Percentiles rank a stretch among this genome's conserved stretches.
These are phyloP conservation scores for Blastobotrys americana DNA, from an alignment of 805 yeast species.

Conservation along the genomic window DNA sequence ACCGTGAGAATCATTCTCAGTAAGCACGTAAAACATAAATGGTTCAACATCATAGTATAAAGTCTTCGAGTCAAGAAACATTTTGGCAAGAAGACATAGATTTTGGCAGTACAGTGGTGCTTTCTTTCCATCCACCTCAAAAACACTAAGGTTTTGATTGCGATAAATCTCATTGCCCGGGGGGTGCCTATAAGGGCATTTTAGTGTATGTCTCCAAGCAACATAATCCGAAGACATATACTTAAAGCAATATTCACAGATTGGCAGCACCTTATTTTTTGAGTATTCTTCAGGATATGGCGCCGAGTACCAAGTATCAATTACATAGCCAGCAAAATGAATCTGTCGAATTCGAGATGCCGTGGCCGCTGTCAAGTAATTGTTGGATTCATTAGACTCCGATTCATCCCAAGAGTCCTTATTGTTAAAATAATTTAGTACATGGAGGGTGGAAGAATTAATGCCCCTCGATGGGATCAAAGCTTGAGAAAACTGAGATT, in stretches of 20 bases:
- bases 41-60: constrained; percentile 94
- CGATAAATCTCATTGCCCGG: constrained; percentile 92
- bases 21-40: constrained; percentile 77
- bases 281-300: constrained; percentile 89
- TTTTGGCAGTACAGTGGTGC: constrained; percentile 80
- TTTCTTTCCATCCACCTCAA: constrained; percentile 90
- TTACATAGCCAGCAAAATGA: constrained; percentile 64
- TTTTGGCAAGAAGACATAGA: constrained; percentile 79
- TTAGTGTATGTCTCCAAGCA: constrained; percentile 60
- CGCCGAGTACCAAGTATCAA: constrained; percentile 86
- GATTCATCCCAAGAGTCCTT: background rate
- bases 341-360: constrained; percentile 48
- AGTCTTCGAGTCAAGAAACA: constrained; percentile 85
- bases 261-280: constrained; percentile 50
- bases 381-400: constrained; percentile 4
- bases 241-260: constrained; percentile 80
- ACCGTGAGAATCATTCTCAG: constrained; percentile 50
- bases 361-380: background rate
- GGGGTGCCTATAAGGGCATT: constrained; percentile 67
- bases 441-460: too few relatives aligned
- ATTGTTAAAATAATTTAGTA: too few relatives aligned
- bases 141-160: constrained; percentile 59
- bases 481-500: constrained; percentile 39
- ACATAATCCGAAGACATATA: constrained; percentile 67
- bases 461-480: constrained; percentile 3